Percentiles rank a stretch among this genome's conserved stretches.
These are phyloP conservation scores for Dichotomocladium elegans DNA, from an alignment of 371 early-diverging fungal species.

Conservation along the genomic window DNA sequence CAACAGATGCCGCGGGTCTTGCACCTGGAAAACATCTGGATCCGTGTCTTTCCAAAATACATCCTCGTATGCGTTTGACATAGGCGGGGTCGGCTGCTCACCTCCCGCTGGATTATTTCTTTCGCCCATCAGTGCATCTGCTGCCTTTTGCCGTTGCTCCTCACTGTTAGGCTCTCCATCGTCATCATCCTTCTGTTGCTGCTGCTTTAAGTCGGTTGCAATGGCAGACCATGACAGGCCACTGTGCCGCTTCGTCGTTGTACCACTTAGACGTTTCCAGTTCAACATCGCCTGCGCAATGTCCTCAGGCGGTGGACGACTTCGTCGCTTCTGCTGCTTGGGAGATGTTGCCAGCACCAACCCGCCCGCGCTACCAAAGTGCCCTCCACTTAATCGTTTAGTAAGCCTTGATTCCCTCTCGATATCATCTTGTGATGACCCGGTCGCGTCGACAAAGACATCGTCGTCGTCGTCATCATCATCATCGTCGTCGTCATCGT, in stretches of 20 bases:
- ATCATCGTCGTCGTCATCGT: constrained; percentile 20
- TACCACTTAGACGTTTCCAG: constrained; percentile 36
- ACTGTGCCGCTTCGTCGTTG: constrained; percentile 3
- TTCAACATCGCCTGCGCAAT: constrained; percentile 36
- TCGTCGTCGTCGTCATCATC: constrained; percentile 26
- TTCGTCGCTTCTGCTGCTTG: constrained; percentile 12
- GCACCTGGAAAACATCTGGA: constrained; percentile 1
- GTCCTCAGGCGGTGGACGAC: constrained; percentile 29
- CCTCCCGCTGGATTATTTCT: background rate
- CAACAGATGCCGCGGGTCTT: background rate
- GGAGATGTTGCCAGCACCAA: constrained; percentile 31
- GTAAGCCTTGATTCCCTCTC: constrained; percentile 34
- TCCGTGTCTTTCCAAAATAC: constrained; percentile 1
- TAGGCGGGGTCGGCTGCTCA: background rate
- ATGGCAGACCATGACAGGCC: constrained; percentile 1
- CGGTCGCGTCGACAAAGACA: constrained; percentile 40
- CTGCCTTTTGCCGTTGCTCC: constrained; percentile 1
- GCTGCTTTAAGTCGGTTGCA: background rate
- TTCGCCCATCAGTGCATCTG: constrained; percentile 4
- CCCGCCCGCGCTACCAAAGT: constrained; percentile 49
- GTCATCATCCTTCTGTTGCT: constrained; percentile 2
- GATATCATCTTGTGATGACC: constrained; percentile 32
- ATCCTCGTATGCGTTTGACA: background rate
- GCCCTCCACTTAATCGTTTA: constrained; percentile 45
- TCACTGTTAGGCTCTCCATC: constrained; percentile 4